Evolutionary conservation across 176 grass and related monocot genomes (phyloP), one percentile per base, ranked within the genome.

Genomic region (Zea luxurians): DNA sequence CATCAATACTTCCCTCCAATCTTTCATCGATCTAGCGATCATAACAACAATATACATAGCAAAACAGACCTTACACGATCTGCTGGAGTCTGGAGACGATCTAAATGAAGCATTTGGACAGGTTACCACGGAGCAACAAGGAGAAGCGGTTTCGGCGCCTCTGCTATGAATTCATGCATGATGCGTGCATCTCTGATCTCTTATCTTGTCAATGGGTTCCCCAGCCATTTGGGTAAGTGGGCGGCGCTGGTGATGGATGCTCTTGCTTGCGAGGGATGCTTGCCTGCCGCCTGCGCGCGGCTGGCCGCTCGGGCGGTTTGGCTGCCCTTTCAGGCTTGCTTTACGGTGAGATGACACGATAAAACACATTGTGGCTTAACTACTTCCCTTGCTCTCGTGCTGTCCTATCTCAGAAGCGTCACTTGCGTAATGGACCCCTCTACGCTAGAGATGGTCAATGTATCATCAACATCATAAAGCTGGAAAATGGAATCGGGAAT

Each of bases 271-370:
- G 76, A 47, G 72, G 58, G 8, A 11, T 9, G 57, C 13, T 0
- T 27, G 27, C 27, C 27, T 27, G 27, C 21, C 74, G 27, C 21
- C 74, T 64, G 59, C 60, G 77, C 75, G 75, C 76, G 83, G 76
- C 83, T 67, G 16, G 48, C 71, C 76, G 70, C 45, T 52, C 64
- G 1, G 16, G 21, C 16, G 64, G 38, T n/a, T 10, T 10, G 64
- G 40, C 9, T 80, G 63, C 36, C 70, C 77, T 50, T 75, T 86
- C 43, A 13, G n/a, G 13, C 13, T 13, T 62, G 58, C 53, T 62
- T 86, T 13, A 20, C 43, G 49, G 70, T n/a, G 59, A 74, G 49
- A 36, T 8, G 20, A 27, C 43, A 27, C 21, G 68, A 1, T 4
- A 62, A 13, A 38, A 81, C 37, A 21, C 38, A 5, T 7, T 1